Evolutionary conservation across 129 eudicot genomes (phyloP).

Genomic region (Mikania micrantha): DNA sequence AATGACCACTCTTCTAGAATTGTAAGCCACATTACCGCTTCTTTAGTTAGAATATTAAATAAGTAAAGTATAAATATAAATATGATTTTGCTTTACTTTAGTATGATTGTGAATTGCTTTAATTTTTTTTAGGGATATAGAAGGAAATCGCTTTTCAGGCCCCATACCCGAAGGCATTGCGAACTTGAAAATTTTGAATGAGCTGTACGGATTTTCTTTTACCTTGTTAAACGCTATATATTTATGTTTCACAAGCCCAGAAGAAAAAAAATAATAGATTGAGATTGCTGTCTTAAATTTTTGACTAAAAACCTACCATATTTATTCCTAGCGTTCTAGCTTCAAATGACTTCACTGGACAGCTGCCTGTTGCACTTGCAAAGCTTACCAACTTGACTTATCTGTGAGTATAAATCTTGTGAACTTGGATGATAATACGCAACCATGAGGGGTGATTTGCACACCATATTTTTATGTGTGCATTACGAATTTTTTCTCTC

Average conservation of each 20-base stretch:
- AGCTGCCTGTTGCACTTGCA: constrained; percentile 47
- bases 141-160: constrained; percentile 67
- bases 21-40: constrained; percentile 40
- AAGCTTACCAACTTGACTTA: constrained; percentile 52
- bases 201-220: constrained; percentile 37
- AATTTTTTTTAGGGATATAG: constrained; percentile 56
- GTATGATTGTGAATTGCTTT: constrained; percentile 12
- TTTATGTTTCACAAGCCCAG: background rate
- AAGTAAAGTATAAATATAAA: background rate
- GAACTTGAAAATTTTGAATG: constrained; percentile 41
- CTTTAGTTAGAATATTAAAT: background rate
- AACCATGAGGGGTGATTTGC: background rate
- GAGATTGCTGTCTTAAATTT: background rate
- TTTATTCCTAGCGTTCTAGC: constrained; percentile 47
- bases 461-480: background rate
- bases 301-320: background rate
- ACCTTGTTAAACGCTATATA: background rate
- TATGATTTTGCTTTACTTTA: background rate
- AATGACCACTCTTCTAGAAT: constrained; percentile 48
- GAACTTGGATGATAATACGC: background rate
- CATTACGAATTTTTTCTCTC: background rate
- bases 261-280: background rate
- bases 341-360: constrained; percentile 67
- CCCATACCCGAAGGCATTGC: constrained; percentile 57
- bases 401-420: constrained; percentile 39